phyloP scores from a whole-genome alignment of 352 stramenopile species.

The Pythium grandisporangium region DNA sequence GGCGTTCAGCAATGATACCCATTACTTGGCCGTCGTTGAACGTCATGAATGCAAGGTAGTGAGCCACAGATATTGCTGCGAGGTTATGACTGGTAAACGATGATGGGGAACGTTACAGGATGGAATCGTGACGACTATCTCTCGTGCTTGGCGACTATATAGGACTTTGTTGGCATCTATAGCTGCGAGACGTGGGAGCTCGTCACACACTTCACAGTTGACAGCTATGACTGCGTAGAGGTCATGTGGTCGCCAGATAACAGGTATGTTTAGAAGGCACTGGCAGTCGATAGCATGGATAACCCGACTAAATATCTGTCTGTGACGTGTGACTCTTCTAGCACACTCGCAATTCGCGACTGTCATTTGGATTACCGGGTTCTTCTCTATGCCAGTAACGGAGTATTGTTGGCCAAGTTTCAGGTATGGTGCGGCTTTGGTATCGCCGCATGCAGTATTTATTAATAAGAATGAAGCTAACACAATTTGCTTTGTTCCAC shows the following conservation, averaged over 20 bases:
- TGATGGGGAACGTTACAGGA: background rate
- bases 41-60: constrained; percentile 71
- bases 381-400: constrained; percentile 59
- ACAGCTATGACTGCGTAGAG: constrained; percentile 78
- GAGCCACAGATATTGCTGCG: too few relatives aligned
- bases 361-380: constrained; percentile 68
- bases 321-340: constrained; percentile 6
- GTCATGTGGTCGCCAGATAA: constrained; percentile 61
- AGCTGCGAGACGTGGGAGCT: constrained; percentile 68
- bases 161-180: constrained; percentile 78
- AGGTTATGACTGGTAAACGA: background rate
- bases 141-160: too few relatives aligned
- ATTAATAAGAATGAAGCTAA: too few relatives aligned
- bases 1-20: constrained; percentile 44
- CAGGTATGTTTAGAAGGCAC: too few relatives aligned
- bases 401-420: constrained; percentile 52
- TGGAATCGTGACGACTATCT: too few relatives aligned
- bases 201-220: constrained; percentile 50
- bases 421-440: constrained; percentile 26
- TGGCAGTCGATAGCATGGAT: background rate
- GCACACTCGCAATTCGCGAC: constrained; percentile 60
- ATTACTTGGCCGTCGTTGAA: constrained; percentile 57
- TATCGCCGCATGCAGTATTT: background rate
- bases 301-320: too few relatives aligned
- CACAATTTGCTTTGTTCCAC: background rate